A percentile compares a stretch with the other conserved stretches of the same genome.
Conservation (phyloP, 2,329 filamentous ascomycete genomes). For the Phyllachora maydis region DNA sequence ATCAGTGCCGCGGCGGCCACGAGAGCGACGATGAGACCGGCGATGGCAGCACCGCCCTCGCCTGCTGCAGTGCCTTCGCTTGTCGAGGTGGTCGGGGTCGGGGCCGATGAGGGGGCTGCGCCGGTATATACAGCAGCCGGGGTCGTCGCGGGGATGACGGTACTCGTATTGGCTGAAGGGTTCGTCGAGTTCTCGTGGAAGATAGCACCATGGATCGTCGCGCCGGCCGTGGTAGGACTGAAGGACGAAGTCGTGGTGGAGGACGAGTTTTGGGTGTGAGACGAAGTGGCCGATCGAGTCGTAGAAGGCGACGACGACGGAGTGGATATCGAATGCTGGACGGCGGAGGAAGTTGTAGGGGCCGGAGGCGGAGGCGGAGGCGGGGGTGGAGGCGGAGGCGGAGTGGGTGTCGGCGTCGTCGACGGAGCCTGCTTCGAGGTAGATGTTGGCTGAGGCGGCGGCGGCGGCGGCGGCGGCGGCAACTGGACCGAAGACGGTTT, state of each 20-base stretch:
- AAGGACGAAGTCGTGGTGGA: constrained; percentile 2
- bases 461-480: constrained; percentile 7
- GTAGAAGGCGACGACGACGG: constrained; percentile 4
- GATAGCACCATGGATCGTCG: constrained; percentile 15
- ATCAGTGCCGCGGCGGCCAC: constrained; percentile 28
- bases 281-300: constrained; percentile 2
- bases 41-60: constrained; percentile 27
- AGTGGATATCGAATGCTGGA: constrained; percentile 2
- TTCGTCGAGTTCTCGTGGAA: constrained; percentile 28
- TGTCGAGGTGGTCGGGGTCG: constrained; percentile 10
- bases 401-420: no score
- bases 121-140: constrained; percentile 3
- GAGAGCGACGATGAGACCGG: constrained; percentile 32
- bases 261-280: constrained; percentile 1
- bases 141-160: constrained; percentile 1
- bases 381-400: no score
- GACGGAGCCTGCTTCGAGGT: no score
- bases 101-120: constrained; percentile 5
- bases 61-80: constrained; percentile 21
- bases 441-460: no score
- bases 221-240: constrained; percentile 3
- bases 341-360: no score
- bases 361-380: no score
- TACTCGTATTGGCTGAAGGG: constrained; percentile 2
- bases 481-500: constrained; percentile 6